phyloP scores from a whole-genome alignment of 1,284 basidiomycete species.

The Moesziomyces globuligerus region DNA sequence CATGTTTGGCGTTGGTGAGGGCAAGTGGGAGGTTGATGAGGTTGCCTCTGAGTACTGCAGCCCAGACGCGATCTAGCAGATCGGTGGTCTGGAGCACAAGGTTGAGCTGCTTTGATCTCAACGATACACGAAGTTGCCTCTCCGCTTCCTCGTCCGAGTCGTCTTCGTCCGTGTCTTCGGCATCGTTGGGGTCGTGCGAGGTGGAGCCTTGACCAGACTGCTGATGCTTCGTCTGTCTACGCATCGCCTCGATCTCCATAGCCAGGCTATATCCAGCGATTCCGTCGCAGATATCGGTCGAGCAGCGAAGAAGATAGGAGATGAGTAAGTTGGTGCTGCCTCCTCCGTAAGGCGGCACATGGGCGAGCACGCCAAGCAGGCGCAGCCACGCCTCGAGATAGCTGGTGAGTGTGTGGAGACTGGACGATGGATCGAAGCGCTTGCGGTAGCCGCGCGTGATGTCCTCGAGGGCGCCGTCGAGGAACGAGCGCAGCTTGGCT shows the following conservation, averaged over 20 bases:
- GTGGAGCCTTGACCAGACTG: background rate
- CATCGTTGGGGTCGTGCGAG: background rate
- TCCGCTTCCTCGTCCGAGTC: slow-evolving; percentile 26
- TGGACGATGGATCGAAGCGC: slow-evolving; percentile 46
- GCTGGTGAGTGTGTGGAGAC: slow-evolving; percentile 33
- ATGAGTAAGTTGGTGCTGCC: slow-evolving; percentile 51
- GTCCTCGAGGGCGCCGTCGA: slow-evolving; percentile 48
- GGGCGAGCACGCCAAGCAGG: slow-evolving; percentile 42
- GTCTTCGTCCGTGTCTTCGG: slow-evolving; percentile 7
- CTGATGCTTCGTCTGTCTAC: slow-evolving; percentile 11
- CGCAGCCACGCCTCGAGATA: slow-evolving; percentile 46
- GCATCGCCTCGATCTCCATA: slow-evolving; percentile 22
- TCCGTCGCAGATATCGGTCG: slow-evolving; percentile 56
- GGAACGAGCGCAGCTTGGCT: slow-evolving; percentile 49
- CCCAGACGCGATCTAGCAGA: slow-evolving; percentile 59
- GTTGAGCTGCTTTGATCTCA: slow-evolving; percentile 39
- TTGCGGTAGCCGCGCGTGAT: slow-evolving; percentile 52
- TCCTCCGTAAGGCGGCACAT: slow-evolving; percentile 50
- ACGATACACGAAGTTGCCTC: slow-evolving; percentile 12
- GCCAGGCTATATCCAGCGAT: slow-evolving; percentile 51
- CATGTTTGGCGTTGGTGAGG: slow-evolving; percentile 21
- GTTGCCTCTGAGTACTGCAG: slow-evolving; percentile 49
- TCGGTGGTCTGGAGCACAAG: slow-evolving; percentile 45
- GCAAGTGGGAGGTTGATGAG: slow-evolving; percentile 37
- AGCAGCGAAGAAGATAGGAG: slow-evolving; percentile 55